These are phyloP conservation scores for Acacia pycnantha DNA, from an alignment of 331 rosid genomes.

Conservation along the genomic window DNA sequence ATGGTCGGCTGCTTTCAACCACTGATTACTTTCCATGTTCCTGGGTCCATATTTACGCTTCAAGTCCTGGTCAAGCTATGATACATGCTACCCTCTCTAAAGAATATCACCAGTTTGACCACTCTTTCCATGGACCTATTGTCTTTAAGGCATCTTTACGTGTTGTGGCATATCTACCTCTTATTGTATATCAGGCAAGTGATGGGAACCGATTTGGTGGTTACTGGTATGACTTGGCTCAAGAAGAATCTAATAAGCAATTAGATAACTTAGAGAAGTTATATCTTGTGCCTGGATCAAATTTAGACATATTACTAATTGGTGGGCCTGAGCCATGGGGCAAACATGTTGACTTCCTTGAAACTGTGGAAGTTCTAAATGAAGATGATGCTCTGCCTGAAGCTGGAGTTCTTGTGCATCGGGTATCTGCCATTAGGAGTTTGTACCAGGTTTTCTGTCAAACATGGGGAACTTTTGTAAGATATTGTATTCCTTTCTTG, in stretches of 20 bases:
- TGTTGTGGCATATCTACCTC: slow-evolving; percentile 76
- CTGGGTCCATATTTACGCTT: slow-evolving; percentile 66
- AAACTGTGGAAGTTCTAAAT: slow-evolving; percentile 47
- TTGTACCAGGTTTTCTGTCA: slow-evolving; percentile 66
- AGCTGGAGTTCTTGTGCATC: slow-evolving; percentile 59
- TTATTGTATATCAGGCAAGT: slow-evolving; percentile 55
- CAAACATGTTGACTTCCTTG: slow-evolving; percentile 48
- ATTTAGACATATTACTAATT: slow-evolving; percentile 39
- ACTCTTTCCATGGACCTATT: slow-evolving; percentile 52
- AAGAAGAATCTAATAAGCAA: slow-evolving; percentile 49
- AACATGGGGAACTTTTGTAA: slow-evolving; percentile 73
- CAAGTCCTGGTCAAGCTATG: slow-evolving; percentile 70
- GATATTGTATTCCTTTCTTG: slow-evolving; percentile 33
- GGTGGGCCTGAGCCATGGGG: slow-evolving; percentile 94
- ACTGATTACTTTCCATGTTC: slow-evolving; percentile 71
- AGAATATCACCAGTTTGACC: slow-evolving; percentile 56
- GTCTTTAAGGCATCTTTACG: slow-evolving; percentile 70
- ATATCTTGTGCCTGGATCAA: slow-evolving; percentile 82
- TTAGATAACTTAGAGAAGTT: slow-evolving; percentile 51
- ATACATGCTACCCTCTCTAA: slow-evolving; percentile 69
- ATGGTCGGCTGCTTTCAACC: slow-evolving; percentile 42
- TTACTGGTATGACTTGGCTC: slow-evolving; percentile 73
- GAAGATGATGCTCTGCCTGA: slow-evolving; percentile 41
- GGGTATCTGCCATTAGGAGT: slow-evolving; percentile 54
- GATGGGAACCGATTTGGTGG: slow-evolving; percentile 94